Percentiles rank a stretch among this genome's conserved stretches.
Conservation (phyloP, 768 basidiomycete species). For the Termitomyces sp. region DNA sequence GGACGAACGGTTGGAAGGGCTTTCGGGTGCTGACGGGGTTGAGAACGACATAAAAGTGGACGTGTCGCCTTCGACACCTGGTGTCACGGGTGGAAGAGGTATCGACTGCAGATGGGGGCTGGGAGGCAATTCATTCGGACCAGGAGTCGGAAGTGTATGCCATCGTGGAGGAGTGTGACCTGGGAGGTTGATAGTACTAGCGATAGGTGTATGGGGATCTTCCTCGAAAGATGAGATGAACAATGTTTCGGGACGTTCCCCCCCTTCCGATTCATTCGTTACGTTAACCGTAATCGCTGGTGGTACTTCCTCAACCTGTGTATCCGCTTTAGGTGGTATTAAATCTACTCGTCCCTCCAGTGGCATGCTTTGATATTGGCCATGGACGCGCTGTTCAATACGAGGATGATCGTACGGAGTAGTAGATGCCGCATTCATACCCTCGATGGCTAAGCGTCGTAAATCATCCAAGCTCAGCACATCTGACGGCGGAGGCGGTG, state of each 20-base stretch:
- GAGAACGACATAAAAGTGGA: slow-evolving; percentile 13
- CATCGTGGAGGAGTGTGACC: slow-evolving; percentile 34
- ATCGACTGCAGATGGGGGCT: slow-evolving; percentile 50
- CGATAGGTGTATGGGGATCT: slow-evolving; percentile 35
- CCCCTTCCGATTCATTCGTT: slow-evolving; percentile 4
- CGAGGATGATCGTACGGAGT: slow-evolving; percentile 9
- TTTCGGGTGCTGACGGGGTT: slow-evolving; percentile 8
- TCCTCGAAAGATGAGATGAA: slow-evolving; percentile 21
- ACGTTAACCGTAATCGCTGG: not conserved
- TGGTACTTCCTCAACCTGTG: not conserved
- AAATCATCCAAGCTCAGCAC: slow-evolving; percentile 64
- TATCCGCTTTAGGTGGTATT: slow-evolving; percentile 52
- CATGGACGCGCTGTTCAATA: slow-evolving; percentile 40
- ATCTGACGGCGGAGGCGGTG: slow-evolving; percentile 20
- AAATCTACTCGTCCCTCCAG: slow-evolving; percentile 87
- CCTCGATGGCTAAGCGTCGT: slow-evolving; percentile 57
- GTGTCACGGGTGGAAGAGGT: slow-evolving; percentile 45
- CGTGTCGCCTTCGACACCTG: slow-evolving; percentile 23
- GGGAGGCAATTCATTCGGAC: slow-evolving; percentile 56
- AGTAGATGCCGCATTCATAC: slow-evolving; percentile 34
- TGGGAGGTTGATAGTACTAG: slow-evolving; percentile 25
- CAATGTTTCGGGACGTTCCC: slow-evolving; percentile 7
- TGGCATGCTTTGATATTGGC: slow-evolving; percentile 78
- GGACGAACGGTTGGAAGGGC: slow-evolving; percentile 7
- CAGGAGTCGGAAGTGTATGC: slow-evolving; percentile 59